Evolutionary conservation across 2,329 filamentous ascomycete species (phyloP), one percentile per base, ranked within the genome.

Genomic region (Aureobasidium musti): DNA sequence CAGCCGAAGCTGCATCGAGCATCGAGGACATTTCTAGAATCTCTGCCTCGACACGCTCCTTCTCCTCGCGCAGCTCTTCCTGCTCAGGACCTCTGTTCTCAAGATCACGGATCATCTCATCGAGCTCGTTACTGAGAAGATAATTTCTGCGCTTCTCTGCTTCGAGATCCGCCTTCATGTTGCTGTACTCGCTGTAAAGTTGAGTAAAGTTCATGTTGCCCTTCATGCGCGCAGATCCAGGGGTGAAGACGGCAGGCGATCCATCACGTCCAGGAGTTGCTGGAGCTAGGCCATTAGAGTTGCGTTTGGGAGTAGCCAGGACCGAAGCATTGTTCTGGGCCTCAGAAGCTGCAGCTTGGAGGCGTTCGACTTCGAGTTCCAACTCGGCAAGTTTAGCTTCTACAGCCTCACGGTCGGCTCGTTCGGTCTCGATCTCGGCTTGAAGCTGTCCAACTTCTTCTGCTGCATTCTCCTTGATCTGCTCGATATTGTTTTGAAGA

Each of bases 1-100:
- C 91, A 73, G 89, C 87, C 68, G 89, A 91, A 67, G 91, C 89
- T 60, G 91, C 87, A 68, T 97, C 91, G 10, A 96, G 87, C 28
- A 97, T 84, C 69, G 89, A 86, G 0, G 93, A 96, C 75, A 79
- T 79, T 69, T 95, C 90, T 39, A 91, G 84, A 43, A 96, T 88
- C 71, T 97, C 92, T 67, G 85, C 84, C 67, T 93, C 87, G 2
- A 98, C 84, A 37, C 90, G 87, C 63, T 91, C 88, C 69, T 93
- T 89, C 72, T 98, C 93, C 17, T 87, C 84, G 56, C 91, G 88
- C 21, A 96, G 81, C 71, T 98, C 93, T 69, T 96, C 89, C 35
- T 97, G 86, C 73, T 97, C 92, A 0, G 95, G 95, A 30, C 89
- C 88, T 76, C 91, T 93, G 28, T 89, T 89, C 76, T 99, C 93